These are phyloP conservation scores for Hyphopichia khmerensis DNA, from an alignment of 1,139 yeast species.

Conservation along the genomic window DNA sequence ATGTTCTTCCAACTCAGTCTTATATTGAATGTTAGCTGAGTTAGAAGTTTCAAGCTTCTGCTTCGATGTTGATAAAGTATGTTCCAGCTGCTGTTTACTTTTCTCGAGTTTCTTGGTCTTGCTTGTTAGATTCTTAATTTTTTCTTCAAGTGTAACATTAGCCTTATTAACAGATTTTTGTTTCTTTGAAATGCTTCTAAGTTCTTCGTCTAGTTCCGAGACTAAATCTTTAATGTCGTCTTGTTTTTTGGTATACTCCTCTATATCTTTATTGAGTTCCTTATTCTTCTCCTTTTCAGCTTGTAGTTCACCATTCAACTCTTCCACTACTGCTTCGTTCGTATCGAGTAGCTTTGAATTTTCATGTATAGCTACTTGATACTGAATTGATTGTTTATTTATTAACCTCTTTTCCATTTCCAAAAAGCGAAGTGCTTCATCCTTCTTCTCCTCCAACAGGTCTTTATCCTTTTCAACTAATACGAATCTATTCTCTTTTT, in stretches of 20 bases:
- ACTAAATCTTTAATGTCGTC: constrained; percentile 28
- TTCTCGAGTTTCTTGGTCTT: constrained; percentile 66
- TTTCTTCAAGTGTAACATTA: constrained; percentile 72
- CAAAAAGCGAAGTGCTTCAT: constrained; percentile 66
- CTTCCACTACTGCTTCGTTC: constrained; percentile 31
- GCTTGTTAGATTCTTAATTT: constrained; percentile 57
- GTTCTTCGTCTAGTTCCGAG: constrained; percentile 26
- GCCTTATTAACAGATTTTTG: constrained; percentile 46
- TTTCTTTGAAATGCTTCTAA: constrained; percentile 33
- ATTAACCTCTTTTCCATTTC: constrained; percentile 63
- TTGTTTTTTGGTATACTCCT: constrained; percentile 37
- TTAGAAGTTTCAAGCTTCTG: constrained; percentile 47
- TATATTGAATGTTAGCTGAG: constrained; percentile 41
- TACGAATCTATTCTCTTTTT: constrained; percentile 76
- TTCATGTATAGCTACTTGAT: constrained; percentile 52
- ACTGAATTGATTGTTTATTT: constrained; percentile 52
- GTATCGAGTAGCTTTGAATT: constrained; percentile 40
- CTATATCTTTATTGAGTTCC: constrained; percentile 42
- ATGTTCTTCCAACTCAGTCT: constrained; percentile 45
- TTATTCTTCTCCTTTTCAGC: constrained; percentile 49
- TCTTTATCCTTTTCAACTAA: constrained; percentile 77
- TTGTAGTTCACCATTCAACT: constrained; percentile 42
- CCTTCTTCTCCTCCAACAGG: constrained; percentile 66
- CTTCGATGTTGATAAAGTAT: constrained; percentile 39
- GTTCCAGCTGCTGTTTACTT: constrained; percentile 36